Conservation (phyloP, 2,329 filamentous ascomycete species). For the Aspergillus texensis region DNA sequence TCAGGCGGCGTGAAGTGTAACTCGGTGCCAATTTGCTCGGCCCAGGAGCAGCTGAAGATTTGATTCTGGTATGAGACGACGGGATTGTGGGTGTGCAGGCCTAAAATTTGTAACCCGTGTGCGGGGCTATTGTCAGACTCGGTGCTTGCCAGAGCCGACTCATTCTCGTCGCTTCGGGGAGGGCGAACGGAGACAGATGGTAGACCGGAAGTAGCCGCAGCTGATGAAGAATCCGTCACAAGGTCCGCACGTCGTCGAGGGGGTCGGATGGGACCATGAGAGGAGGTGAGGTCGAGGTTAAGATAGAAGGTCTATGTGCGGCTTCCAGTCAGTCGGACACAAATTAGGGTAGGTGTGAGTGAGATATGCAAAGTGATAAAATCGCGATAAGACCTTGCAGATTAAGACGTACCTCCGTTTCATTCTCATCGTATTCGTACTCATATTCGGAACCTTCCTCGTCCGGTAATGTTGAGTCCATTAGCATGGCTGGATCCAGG, state of each 20-base stretch:
- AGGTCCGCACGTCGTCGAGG: constrained; percentile 32
- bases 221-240: constrained; percentile 2
- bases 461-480: constrained; percentile 29
- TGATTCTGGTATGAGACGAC: constrained; percentile 78
- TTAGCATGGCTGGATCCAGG: constrained; percentile 28
- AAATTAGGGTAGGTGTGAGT: not conserved
- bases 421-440: constrained; percentile 60
- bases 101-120: constrained; percentile 73
- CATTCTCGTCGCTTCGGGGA: constrained; percentile 29
- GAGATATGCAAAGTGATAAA: not conserved
- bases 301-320: constrained; percentile 57
- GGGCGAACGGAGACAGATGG: constrained; percentile 16
- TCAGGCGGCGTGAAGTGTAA: constrained; percentile 65
- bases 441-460: constrained; percentile 59
- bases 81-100: constrained; percentile 74
- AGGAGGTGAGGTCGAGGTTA: constrained; percentile 59
- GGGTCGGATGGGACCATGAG: constrained; percentile 41
- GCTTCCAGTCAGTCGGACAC: constrained; percentile 1
- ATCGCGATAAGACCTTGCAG: not conserved
- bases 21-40: constrained; percentile 80
- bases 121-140: constrained; percentile 24
- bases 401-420: constrained; percentile 51
- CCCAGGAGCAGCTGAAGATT: constrained; percentile 80
- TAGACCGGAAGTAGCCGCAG: constrained; percentile 10
- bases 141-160: constrained; percentile 44